Base-by-base conservation (phyloP, 495 filamentous ascomycete genomes). In the Penicillium simplicissimum region DNA sequence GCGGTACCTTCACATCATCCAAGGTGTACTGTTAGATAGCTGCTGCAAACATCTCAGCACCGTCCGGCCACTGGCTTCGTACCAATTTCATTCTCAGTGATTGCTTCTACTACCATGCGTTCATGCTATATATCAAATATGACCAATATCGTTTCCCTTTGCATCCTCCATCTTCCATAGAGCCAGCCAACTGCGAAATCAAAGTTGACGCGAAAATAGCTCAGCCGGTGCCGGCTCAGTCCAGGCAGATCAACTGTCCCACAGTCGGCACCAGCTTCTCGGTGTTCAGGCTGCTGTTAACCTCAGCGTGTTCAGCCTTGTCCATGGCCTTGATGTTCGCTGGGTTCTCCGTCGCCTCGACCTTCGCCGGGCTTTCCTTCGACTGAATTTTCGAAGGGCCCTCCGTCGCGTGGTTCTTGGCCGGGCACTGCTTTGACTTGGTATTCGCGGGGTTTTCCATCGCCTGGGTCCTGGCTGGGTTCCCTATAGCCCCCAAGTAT, bases 1-100 rank as follows among this genome's bases (percentile, higher is more conserved):
- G 84, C 86, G 79, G 85, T 87, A 85, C 84, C 85, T 87, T 85
- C 83, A 72, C 71, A 43, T 58, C 67, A 60, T 49, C 66, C 75
- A 86, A 85, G 83, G 85, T 71, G 79, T 86, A 85, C 84, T 73
- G 86, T 87, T 88, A 88, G 86, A 88, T 88, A 88, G 85, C 79
- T 76, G 75, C 79, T 82, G 84, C 83, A 47, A 66, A 88, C 83
- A 88, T 78, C 31, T 61, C 68, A 35, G 42, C 61, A 63, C 55
- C 54, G 19, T 23, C 33, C 17, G 19, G 51, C 31, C 19, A 11
- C 1, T 36, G 42, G 42, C 42, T 42, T 52, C 17, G 49, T 36
- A 23, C 23, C 28, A 11, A 3, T 25, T 11, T 53, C 15, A 19
- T 34, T 34, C 51, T 8, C 28, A 31, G 28, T 31, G 3, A 51